Base-by-base conservation (phyloP, 2,329 filamentous ascomycete genomes). In the Aspergillus ustus region DNA sequence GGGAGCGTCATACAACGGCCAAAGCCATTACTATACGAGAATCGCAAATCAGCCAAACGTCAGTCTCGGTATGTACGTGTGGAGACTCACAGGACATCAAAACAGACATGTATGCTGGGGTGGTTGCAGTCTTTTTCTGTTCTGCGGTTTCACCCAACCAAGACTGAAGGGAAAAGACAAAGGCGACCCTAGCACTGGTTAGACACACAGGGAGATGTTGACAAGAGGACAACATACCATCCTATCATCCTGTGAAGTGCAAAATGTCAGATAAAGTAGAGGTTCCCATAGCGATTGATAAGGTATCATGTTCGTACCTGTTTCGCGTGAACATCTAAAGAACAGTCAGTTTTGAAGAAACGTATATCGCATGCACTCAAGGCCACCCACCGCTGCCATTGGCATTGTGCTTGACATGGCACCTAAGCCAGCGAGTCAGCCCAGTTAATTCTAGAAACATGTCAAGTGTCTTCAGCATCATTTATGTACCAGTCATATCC, bases 311-410 rank as follows among this genome's bases (percentile, higher is more conserved):
- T 67, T 40, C 82, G 79, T 80, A 95, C 85, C 91, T 91, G 81
- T 96, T 97, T 69, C 93, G 86, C 70, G 91, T 95, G 76, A 97
- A 95, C 85, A 97, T 96, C 85, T 67, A 31, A 34, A 45, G n/a
- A 46, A 34, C 4, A 49, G 60, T 73, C 60, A 72, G 67, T 61
- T 62, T 64, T 52, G 50, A 20, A 29, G 13, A 63, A 48, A n/a
- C 43, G 31, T 43, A 62, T 55, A 63, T 51, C 50, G 54, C 34
- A 55, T 53, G 44, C 6, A 37, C 49, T 63, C 52, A 49, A 59
- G 31, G 20, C 44, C 63, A 82, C 83, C 77, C 81, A 89, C 86
- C 66, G 93, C 93, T 61, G 92, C 93, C 94, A 97, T 97, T 62
- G 94, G 94, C 73, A 98, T 83, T 40, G 93, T 96, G 73, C 89